Percentiles rank a stretch among this genome's conserved stretches.
Evolutionary conservation across 129 eudicot genomes (phyloP).

Genomic region (Helichrysum umbraculigerum): DNA sequence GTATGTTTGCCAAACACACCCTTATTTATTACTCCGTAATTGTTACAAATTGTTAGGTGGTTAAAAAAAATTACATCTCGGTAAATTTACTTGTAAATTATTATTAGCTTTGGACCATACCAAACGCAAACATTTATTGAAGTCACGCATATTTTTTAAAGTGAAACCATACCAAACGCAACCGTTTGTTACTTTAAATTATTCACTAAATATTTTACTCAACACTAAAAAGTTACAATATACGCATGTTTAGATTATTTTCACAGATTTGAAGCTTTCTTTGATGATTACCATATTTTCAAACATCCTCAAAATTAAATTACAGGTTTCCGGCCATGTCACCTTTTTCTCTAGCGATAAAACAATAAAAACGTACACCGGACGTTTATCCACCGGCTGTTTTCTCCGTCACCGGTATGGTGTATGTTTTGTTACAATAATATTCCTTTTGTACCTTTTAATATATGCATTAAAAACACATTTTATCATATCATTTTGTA

Average conservation of each 20-base stretch:
- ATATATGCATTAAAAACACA: neutral
- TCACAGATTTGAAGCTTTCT: neutral
- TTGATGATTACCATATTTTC: too few relatives aligned
- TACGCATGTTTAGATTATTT: too few relatives aligned
- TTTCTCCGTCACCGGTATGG: constrained; percentile 22
- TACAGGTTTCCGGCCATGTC: neutral
- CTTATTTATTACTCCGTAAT: too few relatives aligned
- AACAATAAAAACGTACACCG: neutral
- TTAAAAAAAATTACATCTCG: too few relatives aligned
- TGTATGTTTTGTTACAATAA: neutral
- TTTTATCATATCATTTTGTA: neutral
- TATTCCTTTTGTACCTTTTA: neutral
- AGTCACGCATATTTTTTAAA: too few relatives aligned
- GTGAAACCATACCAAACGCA: too few relatives aligned
- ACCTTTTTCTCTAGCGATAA: constrained; percentile 15
- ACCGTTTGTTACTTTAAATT: too few relatives aligned
- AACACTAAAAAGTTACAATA: neutral
- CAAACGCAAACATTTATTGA: too few relatives aligned
- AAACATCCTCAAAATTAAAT: neutral
- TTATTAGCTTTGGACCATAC: too few relatives aligned
- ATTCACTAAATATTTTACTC: neutral
- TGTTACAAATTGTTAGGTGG: too few relatives aligned
- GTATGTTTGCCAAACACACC: too few relatives aligned
- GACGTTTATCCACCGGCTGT: constrained; percentile 27
- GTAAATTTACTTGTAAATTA: too few relatives aligned